Evolutionary conservation across 495 filamentous ascomycete species (phyloP), one percentile per base, ranked within the genome.

Genomic region (Penicillium egyptiacum): DNA sequence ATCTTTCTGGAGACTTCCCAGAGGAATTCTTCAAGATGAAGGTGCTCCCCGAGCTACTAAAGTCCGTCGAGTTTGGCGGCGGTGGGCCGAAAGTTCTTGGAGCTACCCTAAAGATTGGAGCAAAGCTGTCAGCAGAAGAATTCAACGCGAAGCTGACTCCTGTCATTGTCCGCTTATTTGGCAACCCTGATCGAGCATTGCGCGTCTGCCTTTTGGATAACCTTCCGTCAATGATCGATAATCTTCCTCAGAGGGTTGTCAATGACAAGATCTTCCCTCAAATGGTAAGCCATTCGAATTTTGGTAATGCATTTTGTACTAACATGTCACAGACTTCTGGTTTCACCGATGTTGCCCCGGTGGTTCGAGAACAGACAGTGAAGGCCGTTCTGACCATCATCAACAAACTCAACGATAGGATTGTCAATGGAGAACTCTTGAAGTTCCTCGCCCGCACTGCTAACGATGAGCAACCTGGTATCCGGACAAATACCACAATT

Each of bases 21-120:
- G 94, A 97, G 63, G 92, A 96, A 53, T 98, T 94, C 69, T 94
- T 97, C 77, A 96, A 92, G 68, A 89, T 94, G 84, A 98, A 98
- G 64, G 84, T 98, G 11, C 80, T 98, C 16, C 94, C 94, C 1
- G 94, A 98, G 68, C 76, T 98, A n/a, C 78, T 98, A 1, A 98
- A 97, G 64, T 94, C 91, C 0, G 91, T 98, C 9, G 94, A 98
- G 64, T 98, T 96, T 72, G 95, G 94, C 23, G 94, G 94, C 23
- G 94, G 95, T 40, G 94, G 94, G 1, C 88, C 93, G 0, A 96
- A 96, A 63, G 92, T 95, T 6, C 91, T 98, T 55, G 75, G 79
- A 0, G 85, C 93, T 6, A 88, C 96, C 17, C 84, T 97, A 75
- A 94, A 94, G 64, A 96, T 98, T 64, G 86, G 89, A 12, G 76